Conservation (phyloP, 345 rosid species). For the Eucalyptus erythrocorys region DNA sequence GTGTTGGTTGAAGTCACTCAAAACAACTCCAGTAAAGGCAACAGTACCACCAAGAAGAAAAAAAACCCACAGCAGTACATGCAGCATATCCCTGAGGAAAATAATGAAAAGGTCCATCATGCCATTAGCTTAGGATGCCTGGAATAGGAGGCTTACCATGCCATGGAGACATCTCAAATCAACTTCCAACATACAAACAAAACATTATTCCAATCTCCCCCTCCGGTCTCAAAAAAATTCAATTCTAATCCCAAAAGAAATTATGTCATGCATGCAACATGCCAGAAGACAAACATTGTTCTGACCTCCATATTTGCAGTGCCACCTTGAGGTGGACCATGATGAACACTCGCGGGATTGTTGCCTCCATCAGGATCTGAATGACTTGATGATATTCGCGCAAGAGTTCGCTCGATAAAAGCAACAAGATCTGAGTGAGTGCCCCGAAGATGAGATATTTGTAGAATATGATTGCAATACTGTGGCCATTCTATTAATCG, state of each 20-base stretch:
- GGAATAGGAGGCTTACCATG: background rate
- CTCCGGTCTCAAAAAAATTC: background rate
- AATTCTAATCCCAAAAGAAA: background rate
- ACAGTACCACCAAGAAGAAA: background rate
- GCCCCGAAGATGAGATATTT: conserved; percentile 86
- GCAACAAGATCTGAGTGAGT: conserved; percentile 81
- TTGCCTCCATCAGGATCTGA: conserved; percentile 49
- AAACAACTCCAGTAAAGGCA: background rate
- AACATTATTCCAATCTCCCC: background rate
- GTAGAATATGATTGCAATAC: conserved; percentile 94
- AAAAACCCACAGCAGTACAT: background rate
- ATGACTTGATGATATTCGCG: conserved; percentile 76
- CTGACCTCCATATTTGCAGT: conserved; percentile 63
- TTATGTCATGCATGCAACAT: background rate
- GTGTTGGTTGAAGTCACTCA: background rate
- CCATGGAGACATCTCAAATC: background rate
- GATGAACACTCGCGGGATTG: conserved; percentile 28
- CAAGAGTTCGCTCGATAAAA: conserved; percentile 79
- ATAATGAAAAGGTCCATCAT: background rate
- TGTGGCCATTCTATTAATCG: conserved; percentile 97
- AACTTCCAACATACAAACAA: background rate
- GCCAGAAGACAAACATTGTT: background rate
- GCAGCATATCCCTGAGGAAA: background rate
- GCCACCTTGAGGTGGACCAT: conserved; percentile 29
- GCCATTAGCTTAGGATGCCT: background rate